Percentiles rank a stretch among this genome's conserved stretches.
These are phyloP conservation scores for Aspergillus pseudoglaucus DNA, from an alignment of 2,329 filamentous ascomycete genomes.

Conservation along the genomic window DNA sequence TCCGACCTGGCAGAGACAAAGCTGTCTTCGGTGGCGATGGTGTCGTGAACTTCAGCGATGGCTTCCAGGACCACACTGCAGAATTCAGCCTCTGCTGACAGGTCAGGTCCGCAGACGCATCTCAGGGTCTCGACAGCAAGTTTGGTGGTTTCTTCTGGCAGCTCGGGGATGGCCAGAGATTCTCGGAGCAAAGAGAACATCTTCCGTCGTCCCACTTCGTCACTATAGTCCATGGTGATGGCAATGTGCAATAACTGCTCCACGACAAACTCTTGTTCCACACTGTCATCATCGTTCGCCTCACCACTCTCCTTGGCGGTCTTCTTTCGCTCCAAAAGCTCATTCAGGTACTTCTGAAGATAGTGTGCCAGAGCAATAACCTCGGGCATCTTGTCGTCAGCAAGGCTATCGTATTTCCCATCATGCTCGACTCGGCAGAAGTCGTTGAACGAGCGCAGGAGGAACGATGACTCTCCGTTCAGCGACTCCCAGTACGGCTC, in stretches of 20 bases:
- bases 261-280: slow-evolving; percentile 90
- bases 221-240: slow-evolving; percentile 89
- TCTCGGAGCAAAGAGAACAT: slow-evolving; percentile 91
- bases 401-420: slow-evolving; percentile 64
- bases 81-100: slow-evolving; percentile 47
- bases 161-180: slow-evolving; percentile 73
- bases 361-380: slow-evolving; percentile 86
- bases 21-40: slow-evolving; percentile 71
- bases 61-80: slow-evolving; percentile 67
- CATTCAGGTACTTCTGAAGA: slow-evolving; percentile 69
- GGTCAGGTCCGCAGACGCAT: slow-evolving; percentile 64
- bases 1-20: slow-evolving; percentile 93
- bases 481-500: slow-evolving; percentile 42
- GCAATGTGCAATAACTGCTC: slow-evolving; percentile 93
- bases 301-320: slow-evolving; percentile 45
- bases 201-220: slow-evolving; percentile 88
- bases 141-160: slow-evolving; percentile 89
- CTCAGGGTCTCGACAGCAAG: slow-evolving; percentile 76
- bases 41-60: slow-evolving; percentile 93
- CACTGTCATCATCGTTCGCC: slow-evolving; percentile 71
- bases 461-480: slow-evolving; percentile 77
- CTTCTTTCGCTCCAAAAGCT: slow-evolving; percentile 37
- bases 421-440: slow-evolving; percentile 73
- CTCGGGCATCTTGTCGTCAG: slow-evolving; percentile 92
- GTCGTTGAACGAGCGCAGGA: slow-evolving; percentile 88